Evolutionary conservation across 176 grass and related monocot genomes (phyloP), one percentile per base, ranked within the genome.

Genomic region (Avena sativa): DNA sequence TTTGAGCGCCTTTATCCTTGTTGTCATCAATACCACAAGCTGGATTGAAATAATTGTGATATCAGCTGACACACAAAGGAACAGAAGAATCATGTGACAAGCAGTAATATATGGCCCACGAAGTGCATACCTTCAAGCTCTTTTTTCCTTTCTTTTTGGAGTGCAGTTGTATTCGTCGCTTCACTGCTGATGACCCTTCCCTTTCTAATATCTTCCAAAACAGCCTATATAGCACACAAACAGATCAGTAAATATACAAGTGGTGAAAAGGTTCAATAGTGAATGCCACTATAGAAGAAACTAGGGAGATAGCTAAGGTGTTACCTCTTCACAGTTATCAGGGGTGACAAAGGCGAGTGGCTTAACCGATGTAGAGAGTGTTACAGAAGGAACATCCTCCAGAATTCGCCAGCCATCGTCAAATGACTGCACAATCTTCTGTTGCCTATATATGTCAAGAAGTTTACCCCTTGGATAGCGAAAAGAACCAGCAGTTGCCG

Each of bases 391-490:
- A 88, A 92, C 88, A 87, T 92, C 86, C 84, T 93, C 92, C 78
- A 94, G 60, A 75, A 73, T 90, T 72, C 56, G 70, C 6, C 79
- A 70, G 51, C 51, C 71, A 79, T 78, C 87, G 49, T 97, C 81
- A 49, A 91, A 86, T 51, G 86, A 86, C 68, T 72, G 52, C 40
- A 75, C 47, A 4, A 38, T 49, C 83, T 80, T 92, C 36, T 94
- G 86, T 69, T 94, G 90, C 87, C 97, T 92, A 79, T 98, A 98
- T 87, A 98, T 94, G 79, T 98, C 97, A 81, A 98, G 97, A 86
- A 98, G 89, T 76, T 91, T 98, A 26, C 89, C 97, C 86, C 97
- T 94, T 86, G 97, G 97, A 83, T 98, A 98, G 79, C 87, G 68
- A 71, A 94, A 98, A 61, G 77, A 69, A 70, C 50, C 58, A 70